Evolutionary conservation across 257 asterid species (phyloP).

Genomic region (Sherardia arvensis): DNA sequence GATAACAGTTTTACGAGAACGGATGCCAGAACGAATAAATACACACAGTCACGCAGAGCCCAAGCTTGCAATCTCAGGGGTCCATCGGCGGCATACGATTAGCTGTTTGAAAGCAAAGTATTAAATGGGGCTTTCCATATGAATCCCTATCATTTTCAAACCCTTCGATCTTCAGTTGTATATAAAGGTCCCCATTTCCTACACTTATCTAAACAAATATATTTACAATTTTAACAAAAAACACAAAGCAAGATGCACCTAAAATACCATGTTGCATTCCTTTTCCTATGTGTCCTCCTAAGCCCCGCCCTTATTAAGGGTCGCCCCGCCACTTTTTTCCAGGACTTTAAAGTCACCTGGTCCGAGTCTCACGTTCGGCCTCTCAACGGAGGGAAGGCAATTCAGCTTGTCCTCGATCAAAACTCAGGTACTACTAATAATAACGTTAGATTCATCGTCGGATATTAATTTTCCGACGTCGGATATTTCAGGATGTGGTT

Average conservation of each 20-base stretch:
- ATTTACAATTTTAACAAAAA: neutral
- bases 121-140: conserved; percentile 19
- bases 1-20: neutral
- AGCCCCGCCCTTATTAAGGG: conserved; percentile 22
- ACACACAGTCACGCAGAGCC: neutral
- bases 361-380: conserved; percentile 60
- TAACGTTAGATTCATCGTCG: too few relatives aligned
- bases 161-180: conserved; percentile 1
- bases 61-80: conserved; percentile 25
- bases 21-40: neutral
- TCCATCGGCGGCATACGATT: conserved; percentile 52
- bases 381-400: conserved; percentile 55
- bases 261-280: conserved; percentile 12
- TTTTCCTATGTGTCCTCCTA: conserved; percentile 12
- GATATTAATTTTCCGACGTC: too few relatives aligned
- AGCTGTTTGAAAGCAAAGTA: conserved; percentile 46
- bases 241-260: conserved; percentile 10
- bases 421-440: conserved; percentile 47
- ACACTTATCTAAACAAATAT: neutral
- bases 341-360: conserved; percentile 61
- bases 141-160: conserved; percentile 14
- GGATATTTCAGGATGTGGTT: conserved; percentile 27
- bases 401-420: conserved; percentile 70
- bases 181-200: conserved; percentile 16
- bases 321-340: conserved; percentile 60